These are phyloP conservation scores for Penicillium verhagenii DNA, from an alignment of 495 filamentous ascomycete genomes.

Conservation along the genomic window DNA sequence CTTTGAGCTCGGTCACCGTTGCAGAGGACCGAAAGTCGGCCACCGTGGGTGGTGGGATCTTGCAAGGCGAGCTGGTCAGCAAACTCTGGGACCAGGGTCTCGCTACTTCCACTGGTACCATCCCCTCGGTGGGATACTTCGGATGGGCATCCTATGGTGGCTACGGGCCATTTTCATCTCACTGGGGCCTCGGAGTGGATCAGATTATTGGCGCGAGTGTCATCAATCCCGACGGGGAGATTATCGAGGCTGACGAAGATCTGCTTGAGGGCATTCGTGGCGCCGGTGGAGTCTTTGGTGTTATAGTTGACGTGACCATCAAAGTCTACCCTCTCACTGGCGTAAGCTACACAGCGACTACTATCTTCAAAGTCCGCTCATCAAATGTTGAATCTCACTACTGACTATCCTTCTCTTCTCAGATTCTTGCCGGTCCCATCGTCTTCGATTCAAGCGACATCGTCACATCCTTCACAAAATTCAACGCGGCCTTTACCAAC, in stretches of 20 bases:
- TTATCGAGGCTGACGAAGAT: slow-evolving; percentile 25
- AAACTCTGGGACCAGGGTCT: slow-evolving; percentile 30
- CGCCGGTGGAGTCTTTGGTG: slow-evolving; percentile 39
- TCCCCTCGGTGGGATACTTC: slow-evolving; percentile 34
- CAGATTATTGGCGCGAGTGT: slow-evolving; percentile 41
- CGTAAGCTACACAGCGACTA: slow-evolving; percentile 23
- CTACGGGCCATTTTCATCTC: slow-evolving; percentile 35
- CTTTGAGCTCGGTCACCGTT: slow-evolving; percentile 28
- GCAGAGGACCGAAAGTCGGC: slow-evolving; percentile 21
- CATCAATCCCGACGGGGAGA: slow-evolving; percentile 32
- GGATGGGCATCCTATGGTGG: slow-evolving; percentile 44
- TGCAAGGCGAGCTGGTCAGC: slow-evolving; percentile 22
- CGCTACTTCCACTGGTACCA: slow-evolving; percentile 24
- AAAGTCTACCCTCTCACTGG: slow-evolving; percentile 34
- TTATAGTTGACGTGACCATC: slow-evolving; percentile 40
- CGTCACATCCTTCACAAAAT: slow-evolving; percentile 13
- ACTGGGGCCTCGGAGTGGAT: slow-evolving; percentile 39
- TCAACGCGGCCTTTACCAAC: slow-evolving; percentile 22
- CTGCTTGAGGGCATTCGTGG: slow-evolving; percentile 38
- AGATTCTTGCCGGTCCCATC: slow-evolving; percentile 35
- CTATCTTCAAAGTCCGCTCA: too few species aligned
- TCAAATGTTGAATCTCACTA: slow-evolving; percentile 3
- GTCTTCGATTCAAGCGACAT: slow-evolving; percentile 31
- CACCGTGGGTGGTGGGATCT: slow-evolving; percentile 35
- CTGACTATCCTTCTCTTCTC: neutral